These are phyloP conservation scores for Bruguiera parviflora DNA, from an alignment of 345 rosid species.

Conservation along the genomic window DNA sequence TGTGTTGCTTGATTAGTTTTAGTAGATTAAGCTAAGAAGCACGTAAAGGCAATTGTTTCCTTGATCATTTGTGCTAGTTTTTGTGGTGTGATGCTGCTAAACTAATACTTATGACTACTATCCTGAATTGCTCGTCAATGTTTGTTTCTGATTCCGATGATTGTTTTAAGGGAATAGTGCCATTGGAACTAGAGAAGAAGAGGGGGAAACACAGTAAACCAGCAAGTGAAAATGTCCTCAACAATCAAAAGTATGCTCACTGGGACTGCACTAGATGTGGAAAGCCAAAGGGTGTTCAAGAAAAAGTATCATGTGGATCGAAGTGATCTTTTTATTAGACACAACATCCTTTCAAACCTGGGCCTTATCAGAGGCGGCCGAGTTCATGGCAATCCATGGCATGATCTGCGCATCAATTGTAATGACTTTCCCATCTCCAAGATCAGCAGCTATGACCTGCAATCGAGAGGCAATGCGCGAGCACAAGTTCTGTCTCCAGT, in stretches of 20 bases:
- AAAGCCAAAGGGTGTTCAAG: conserved; percentile 24
- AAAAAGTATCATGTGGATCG: conserved; percentile 31
- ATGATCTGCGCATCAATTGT: conserved; percentile 11
- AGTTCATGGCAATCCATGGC: conserved; percentile 15
- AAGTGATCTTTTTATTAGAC: conserved; percentile 15
- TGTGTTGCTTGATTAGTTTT: no score
- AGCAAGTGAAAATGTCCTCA: conserved; percentile 23
- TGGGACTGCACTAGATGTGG: conserved; percentile 23
- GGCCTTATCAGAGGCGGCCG: conserved; percentile 16
- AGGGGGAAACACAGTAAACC: neutral
- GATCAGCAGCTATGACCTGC: conserved; percentile 6
- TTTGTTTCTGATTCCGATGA: no score
- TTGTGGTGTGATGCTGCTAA: no score
- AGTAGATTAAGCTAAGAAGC: no score
- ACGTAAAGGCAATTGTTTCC: no score
- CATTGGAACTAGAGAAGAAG: neutral
- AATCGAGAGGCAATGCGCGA: conserved; percentile 8
- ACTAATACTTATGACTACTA: no score
- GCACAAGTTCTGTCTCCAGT: conserved; percentile 45
- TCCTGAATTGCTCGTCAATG: no score
- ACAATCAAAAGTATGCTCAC: conserved; percentile 38
- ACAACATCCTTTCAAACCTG: conserved; percentile 17
- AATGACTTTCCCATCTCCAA: conserved; percentile 7
- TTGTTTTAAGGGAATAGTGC: no score
- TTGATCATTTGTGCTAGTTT: no score